Conservation (phyloP, 495 filamentous ascomycete genomes). For the Penicillium lividum region DNA sequence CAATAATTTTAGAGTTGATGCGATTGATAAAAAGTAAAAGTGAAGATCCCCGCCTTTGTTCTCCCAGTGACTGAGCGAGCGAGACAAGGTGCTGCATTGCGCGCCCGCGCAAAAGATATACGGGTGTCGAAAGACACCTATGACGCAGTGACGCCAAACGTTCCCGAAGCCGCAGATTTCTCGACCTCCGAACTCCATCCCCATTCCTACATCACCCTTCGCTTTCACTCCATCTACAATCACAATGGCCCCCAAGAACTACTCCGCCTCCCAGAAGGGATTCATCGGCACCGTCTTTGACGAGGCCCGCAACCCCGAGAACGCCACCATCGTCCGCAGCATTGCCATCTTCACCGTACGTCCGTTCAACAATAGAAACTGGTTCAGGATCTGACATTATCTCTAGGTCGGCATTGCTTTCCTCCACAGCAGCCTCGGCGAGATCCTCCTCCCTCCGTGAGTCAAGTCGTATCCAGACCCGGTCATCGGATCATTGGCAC, state of each 20-base stretch:
- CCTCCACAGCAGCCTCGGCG: constrained; percentile 72
- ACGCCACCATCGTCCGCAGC: constrained; percentile 72
- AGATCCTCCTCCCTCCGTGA: constrained; percentile 73
- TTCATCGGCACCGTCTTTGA: constrained; percentile 57
- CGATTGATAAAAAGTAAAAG: background rate
- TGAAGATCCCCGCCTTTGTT: background rate
- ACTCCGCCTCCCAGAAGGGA: constrained; percentile 45
- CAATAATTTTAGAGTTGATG: background rate
- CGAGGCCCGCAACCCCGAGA: constrained; percentile 69
- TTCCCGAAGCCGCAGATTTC: constrained; percentile 43
- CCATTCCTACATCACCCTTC: constrained; percentile 8
- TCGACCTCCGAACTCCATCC: constrained; percentile 29
- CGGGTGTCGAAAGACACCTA: constrained; percentile 37
- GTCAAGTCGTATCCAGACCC: constrained; percentile 23
- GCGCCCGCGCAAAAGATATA: constrained; percentile 37
- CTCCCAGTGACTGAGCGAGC: background rate
- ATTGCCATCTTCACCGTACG: constrained; percentile 72
- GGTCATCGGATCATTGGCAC: background rate
- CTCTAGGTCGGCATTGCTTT: constrained; percentile 70
- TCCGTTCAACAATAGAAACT: constrained; percentile 12
- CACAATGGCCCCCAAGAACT: constrained; percentile 46
- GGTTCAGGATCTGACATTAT: background rate
- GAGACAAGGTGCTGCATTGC: constrained; percentile 13
- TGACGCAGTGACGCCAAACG: constrained; percentile 45
- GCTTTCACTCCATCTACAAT: constrained; percentile 15